Base-by-base conservation (phyloP, 306 rosid species). In the Gleditsia sinensis region DNA sequence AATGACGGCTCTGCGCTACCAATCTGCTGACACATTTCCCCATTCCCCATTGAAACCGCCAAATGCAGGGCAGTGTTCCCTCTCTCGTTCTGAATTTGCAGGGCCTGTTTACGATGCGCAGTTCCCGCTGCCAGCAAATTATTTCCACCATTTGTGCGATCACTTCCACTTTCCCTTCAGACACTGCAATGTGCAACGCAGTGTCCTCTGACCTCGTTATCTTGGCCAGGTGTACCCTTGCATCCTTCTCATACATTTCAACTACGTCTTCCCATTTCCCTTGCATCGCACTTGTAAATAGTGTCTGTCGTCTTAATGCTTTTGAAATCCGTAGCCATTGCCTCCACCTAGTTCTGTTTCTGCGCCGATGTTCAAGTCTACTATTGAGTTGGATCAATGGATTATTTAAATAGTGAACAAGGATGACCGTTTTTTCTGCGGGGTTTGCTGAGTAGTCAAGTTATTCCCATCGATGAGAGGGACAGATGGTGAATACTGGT, bases 161-260 rank as follows among this genome's bases (percentile, higher is more conserved):
- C 2, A 34, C 61, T 0, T 63, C 32, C 12, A 66, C 82, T 50
- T 85, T 54, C 8, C 67, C 62, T 12, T 88, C 85, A 3, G 65
- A 55, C 24, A 85, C 88, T 0, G 90, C 90, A 9, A 79, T 17
- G 37, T 85, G 92, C 24, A 88, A 27, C 14, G 81, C 88, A 17
- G 90, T 85, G 74, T 85, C 83, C 1, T 82, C 87, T 20, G 77
- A 27, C 24, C 33, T 75, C 0, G 86, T 88, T 71, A 88, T 75
- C 66, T 3, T 80, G 0, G 58, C 65, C 36, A 9, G 2, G 14
- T 43, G 83, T 1, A 77, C 86, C 12, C 5, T 6, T 7, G 1
- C 2, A 0, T n/a, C n/a, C n/a, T n/a, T n/a, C n/a, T n/a, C n/a
- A n/a, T n/a, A n/a, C n/a, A n/a, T n/a, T n/a, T n/a, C 1, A 5